Evolutionary conservation across 1,284 basidiomycete genomes (phyloP).

Genomic region (Neonothopanus nambi): DNA sequence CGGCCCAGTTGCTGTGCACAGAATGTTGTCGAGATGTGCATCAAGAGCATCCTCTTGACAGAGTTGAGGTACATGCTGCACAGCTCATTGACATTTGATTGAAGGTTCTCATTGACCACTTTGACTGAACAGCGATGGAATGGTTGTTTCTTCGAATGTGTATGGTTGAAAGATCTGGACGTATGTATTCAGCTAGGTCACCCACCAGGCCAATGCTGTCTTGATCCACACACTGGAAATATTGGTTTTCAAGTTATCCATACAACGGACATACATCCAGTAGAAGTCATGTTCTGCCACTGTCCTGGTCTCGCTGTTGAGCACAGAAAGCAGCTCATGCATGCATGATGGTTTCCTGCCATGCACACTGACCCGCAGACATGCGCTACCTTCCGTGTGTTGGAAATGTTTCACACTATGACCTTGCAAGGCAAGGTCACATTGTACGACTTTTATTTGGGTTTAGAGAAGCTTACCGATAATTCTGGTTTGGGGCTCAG

Average conservation of each 20-base stretch:
- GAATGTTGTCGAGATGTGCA: slow-evolving; percentile 18
- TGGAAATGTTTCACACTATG: slow-evolving; percentile 5
- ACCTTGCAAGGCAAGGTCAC: slow-evolving; percentile 2
- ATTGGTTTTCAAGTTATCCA: too few relatives aligned
- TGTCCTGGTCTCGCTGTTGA: background rate
- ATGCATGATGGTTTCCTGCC: slow-evolving; percentile 8
- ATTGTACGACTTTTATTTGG: slow-evolving; percentile 12
- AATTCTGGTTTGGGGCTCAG: background rate
- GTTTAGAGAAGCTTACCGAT: slow-evolving; percentile 14
- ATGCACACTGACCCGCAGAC: slow-evolving; percentile 7
- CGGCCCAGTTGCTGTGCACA: slow-evolving; percentile 10
- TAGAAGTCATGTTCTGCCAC: background rate
- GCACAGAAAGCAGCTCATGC: slow-evolving; percentile 4
- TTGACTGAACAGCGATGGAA: slow-evolving; percentile 14
- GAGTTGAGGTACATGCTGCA: slow-evolving; percentile 17
- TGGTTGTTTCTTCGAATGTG: slow-evolving; percentile 11
- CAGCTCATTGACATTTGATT: background rate
- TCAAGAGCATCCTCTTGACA: slow-evolving; percentile 17
- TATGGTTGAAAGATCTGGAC: slow-evolving; percentile 10
- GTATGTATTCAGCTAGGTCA: slow-evolving; percentile 19
- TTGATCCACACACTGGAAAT: background rate
- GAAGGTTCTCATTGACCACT: too few relatives aligned
- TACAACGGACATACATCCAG: slow-evolving; percentile 1
- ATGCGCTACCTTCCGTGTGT: background rate
- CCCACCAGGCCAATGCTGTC: background rate